phyloP scores from a whole-genome alignment of 345 rosid genomes.

The Nephelium lappaceum region DNA sequence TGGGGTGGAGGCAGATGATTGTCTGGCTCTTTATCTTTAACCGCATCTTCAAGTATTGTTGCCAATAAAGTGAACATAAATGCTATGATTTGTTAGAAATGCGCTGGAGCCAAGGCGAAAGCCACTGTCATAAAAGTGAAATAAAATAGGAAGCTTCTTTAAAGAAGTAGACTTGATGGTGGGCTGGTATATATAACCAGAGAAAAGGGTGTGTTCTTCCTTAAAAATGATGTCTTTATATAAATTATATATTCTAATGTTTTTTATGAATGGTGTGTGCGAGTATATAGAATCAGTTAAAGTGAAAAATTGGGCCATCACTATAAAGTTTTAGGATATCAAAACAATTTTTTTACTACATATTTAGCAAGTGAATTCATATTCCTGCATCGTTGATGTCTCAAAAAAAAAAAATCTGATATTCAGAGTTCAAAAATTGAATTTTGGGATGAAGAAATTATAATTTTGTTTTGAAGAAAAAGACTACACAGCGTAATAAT shows the following conservation, averaged over 20 bases:
- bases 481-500: too few species aligned
- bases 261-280: slow-evolving; percentile 1
- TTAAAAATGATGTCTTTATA: slow-evolving; percentile 21
- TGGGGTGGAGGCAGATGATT: slow-evolving; percentile 39
- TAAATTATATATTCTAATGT: not conserved
- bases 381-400: not conserved
- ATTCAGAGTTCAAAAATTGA: too few species aligned
- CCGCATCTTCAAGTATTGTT: slow-evolving; percentile 34
- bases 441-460: too few species aligned
- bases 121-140: slow-evolving; percentile 48
- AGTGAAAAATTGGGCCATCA: slow-evolving; percentile 27
- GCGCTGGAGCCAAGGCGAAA: slow-evolving; percentile 45
- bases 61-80: slow-evolving; percentile 36
- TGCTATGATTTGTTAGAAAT: slow-evolving; percentile 46
- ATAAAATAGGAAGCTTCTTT: not conserved
- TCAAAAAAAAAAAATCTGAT: too few species aligned
- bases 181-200: slow-evolving; percentile 21
- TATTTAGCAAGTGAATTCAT: too few species aligned
- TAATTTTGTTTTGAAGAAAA: too few species aligned
- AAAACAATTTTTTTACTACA: slow-evolving; percentile 12
- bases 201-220: slow-evolving; percentile 9
- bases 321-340: slow-evolving; percentile 36
- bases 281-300: not conserved
- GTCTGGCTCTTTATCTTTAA: slow-evolving; percentile 46
- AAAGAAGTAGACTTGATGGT: not conserved